Evolutionary conservation across 495 filamentous ascomycete genomes (phyloP), one percentile per base, ranked within the genome.

Genomic region (Penicillium fimorum): DNA sequence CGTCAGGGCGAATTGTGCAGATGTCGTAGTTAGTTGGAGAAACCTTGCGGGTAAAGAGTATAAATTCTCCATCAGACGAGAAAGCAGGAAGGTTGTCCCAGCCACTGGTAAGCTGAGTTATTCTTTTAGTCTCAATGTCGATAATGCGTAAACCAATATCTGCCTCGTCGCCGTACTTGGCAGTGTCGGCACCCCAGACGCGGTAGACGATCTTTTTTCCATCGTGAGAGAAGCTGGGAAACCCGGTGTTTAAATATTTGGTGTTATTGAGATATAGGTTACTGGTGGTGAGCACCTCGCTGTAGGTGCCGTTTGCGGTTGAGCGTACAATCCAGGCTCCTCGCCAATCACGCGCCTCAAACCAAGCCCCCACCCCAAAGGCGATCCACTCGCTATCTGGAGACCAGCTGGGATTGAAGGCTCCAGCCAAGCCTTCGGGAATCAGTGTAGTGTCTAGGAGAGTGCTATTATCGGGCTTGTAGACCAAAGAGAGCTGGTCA

Each of bases 1-100:
- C 73, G 55, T 78, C 69, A 1, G 70, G 65, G 2, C 57, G 52
- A 33, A 77, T 71, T 8, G 72, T 77, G 55, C 60, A 70, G 8
- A 77, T 57, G 25, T 76, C 73, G 50, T 67, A 78, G 55, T 70
- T 68, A 6, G 56, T 66, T 7, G 49, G 45, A 46, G 51, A 57
- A 3, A 58, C 61, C 47, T 68, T 66, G 44, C 70, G 64, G 15
- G 70, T 71, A 55, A 73, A 73, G 7, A 71, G 54, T 25, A 70
- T 70, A 1, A 52, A 50, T 25, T 64, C 56, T 3, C 70, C 68
- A 35, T 65, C 63, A 0, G 68, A 66, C 1, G 70, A 73, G 45
- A 63, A 73, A 49, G 59, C 54, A 0, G 68, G 70, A 10, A 68
- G 48, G 27, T 73, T 73, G 22, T 73, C 66, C 61, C 66, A 66